phyloP scores from a whole-genome alignment of 495 filamentous ascomycete genomes.

The Wilcoxina mikolae region DNA sequence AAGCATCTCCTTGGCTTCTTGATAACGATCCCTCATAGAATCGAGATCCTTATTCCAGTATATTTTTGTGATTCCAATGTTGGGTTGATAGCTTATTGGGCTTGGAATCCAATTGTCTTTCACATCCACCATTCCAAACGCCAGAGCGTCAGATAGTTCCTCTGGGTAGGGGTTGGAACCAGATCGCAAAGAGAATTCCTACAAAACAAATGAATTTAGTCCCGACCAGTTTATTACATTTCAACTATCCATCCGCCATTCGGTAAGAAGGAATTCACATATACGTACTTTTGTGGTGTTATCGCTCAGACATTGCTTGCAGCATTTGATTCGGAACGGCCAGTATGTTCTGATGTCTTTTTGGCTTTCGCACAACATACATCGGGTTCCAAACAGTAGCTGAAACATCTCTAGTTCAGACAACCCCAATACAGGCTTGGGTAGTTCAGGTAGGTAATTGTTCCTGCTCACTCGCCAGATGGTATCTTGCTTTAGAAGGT shows the following conservation, averaged over 20 bases:
- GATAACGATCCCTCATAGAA: constrained; percentile 41
- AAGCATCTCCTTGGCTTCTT: constrained; percentile 44
- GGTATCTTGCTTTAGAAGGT: constrained; percentile 30
- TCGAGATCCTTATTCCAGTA: constrained; percentile 46
- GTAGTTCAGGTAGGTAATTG: constrained; percentile 31
- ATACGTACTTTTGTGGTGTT: constrained; percentile 28
- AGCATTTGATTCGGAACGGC: constrained; percentile 49
- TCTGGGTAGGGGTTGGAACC: constrained; percentile 40
- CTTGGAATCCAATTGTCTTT: constrained; percentile 42
- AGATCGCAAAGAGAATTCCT: constrained; percentile 54
- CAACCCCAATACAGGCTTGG: constrained; percentile 33
- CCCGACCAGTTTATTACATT: background rate
- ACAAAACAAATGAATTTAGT: constrained; percentile 2
- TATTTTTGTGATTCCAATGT: constrained; percentile 42
- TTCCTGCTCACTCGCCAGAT: constrained; percentile 37
- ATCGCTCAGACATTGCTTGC: constrained; percentile 45
- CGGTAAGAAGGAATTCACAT: background rate
- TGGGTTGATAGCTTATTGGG: constrained; percentile 37
- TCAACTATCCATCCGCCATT: too few species aligned
- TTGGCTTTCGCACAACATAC: constrained; percentile 34
- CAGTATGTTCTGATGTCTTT: constrained; percentile 32
- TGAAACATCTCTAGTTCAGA: constrained; percentile 38
- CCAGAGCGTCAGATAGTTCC: constrained; percentile 44
- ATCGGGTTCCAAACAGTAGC: constrained; percentile 32
- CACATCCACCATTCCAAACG: constrained; percentile 47